phyloP scores from a whole-genome alignment of 805 yeast species.

The Candida pini region DNA sequence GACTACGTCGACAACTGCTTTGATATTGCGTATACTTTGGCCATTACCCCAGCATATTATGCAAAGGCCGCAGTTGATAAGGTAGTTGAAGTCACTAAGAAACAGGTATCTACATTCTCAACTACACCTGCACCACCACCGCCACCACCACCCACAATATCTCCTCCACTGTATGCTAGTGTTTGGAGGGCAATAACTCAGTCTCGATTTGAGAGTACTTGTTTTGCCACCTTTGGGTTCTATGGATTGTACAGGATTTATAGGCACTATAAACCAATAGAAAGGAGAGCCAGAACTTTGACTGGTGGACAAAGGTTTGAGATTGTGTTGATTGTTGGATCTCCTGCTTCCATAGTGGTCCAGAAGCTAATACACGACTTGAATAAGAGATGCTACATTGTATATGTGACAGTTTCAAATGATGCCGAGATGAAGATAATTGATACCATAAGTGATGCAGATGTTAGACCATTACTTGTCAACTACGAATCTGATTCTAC shows the following conservation, averaged over 20 bases:
- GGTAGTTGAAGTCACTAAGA: too few relatives aligned
- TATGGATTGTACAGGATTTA: too few relatives aligned
- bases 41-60: conserved; percentile 1
- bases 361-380: conserved; percentile 67
- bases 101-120: too few relatives aligned
- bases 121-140: conserved; percentile 2
- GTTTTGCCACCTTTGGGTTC: too few relatives aligned
- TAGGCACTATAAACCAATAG: too few relatives aligned
- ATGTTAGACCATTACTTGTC: conserved; percentile 61
- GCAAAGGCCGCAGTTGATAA: conserved; percentile 1
- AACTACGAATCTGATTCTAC: conserved; percentile 36
- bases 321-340: conserved; percentile 69
- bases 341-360: conserved; percentile 70
- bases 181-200: too few relatives aligned
- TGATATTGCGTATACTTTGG: conserved; percentile 8
- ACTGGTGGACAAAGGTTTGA: conserved; percentile 70
- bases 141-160: conserved; percentile 4
- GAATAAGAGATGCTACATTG: conserved; percentile 75
- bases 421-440: conserved; percentile 51
- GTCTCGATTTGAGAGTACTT: too few relatives aligned
- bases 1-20: conserved; percentile 18
- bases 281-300: conserved; percentile 55
- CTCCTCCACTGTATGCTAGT: too few relatives aligned
- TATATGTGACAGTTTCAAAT: conserved; percentile 66
- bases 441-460: conserved; percentile 58